phyloP scores from a whole-genome alignment of 495 filamentous ascomycete genomes.

The Annulohypoxylon stygium region DNA sequence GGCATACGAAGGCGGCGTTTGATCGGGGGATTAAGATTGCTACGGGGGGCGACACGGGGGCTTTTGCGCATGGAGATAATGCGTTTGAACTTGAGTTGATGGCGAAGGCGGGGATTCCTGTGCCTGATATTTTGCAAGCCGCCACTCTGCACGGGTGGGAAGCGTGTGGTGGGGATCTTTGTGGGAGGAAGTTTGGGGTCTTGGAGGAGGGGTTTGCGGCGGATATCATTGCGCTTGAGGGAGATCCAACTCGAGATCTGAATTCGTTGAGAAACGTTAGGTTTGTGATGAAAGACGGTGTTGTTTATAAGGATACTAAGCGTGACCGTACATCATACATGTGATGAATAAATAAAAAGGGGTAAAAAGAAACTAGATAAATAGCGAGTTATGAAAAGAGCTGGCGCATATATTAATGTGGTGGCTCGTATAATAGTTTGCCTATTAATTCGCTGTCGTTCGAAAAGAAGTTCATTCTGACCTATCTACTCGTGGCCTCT shows the following conservation, averaged over 20 bases:
- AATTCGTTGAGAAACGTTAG: conserved; percentile 60
- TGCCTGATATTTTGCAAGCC: conserved; percentile 61
- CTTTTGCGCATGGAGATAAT: conserved; percentile 65
- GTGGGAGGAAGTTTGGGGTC: conserved; percentile 64
- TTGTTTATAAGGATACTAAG: conserved; percentile 54
- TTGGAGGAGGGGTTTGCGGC: conserved; percentile 61
- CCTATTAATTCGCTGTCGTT: too few species aligned
- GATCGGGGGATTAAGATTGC: conserved; percentile 62
- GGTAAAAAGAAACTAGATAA: background rate
- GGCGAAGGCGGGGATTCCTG: conserved; percentile 62
- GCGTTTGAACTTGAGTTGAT: conserved; percentile 64
- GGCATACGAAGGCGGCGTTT: conserved; percentile 52
- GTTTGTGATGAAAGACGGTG: conserved; percentile 67
- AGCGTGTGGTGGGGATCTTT: conserved; percentile 63
- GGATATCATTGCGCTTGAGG: conserved; percentile 62
- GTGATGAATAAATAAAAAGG: background rate
- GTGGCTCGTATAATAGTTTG: too few species aligned
- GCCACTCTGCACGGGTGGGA: conserved; percentile 65
- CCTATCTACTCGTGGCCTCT: too few species aligned
- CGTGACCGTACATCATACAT: background rate
- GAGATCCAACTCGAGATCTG: conserved; percentile 53
- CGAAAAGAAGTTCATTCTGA: too few species aligned
- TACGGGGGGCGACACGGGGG: conserved; percentile 65
- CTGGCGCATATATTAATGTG: too few species aligned
- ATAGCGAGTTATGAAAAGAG: background rate